Evolutionary conservation across 164 flowering plant genomes (phyloP), one percentile per base, ranked within the genome.

Genomic region (Brasenia schreberi): DNA sequence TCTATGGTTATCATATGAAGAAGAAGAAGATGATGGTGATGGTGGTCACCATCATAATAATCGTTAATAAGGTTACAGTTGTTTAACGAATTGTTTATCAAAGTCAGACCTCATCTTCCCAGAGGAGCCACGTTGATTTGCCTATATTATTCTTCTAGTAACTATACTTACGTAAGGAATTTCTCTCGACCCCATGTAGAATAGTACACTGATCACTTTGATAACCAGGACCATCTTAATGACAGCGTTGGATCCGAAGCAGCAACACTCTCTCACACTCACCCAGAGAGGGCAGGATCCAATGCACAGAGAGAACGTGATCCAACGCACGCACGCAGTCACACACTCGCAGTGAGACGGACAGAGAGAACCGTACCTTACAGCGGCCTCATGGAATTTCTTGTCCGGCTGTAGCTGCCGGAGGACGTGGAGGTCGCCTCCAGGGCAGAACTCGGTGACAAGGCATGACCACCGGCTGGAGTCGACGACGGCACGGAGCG

Each of bases 361-460:
- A 49, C 12, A 49, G 53, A 49, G 2, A 49, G 14, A 1, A 14
- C 10, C 56, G 6, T 49, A 90, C 96, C 96, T 90, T 3, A 94
- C 91, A 4, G 97, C 77, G 75, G 6, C 64, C 61, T 83, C 69
- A 49, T 88, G 71, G 78, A 91, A 91, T 18, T 88, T 81, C n/a
- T 82, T 78, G 4, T 69, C 74, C 19, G 87, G 87, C 66, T 80
- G 89, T n/a, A 67, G 74, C 60, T 89, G 87, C 3, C 88, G 39
- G 60, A 87, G 81, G 9, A 88, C 80, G 65, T 89, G 93, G 73
- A 91, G 72, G 70, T 91, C 97, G 0, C 97, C 97, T 16, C 92
- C 92, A 11, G 93, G 74, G 64, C 97, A 91, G 62, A 74, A 91
- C 82, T 91, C 96, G 90, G 87, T 91, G 4, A 91, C 93, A 4